A percentile compares a stretch with the other conserved stretches of the same genome.
These are phyloP conservation scores for Fusarium nurragi DNA, from an alignment of 2,329 filamentous ascomycete genomes.

Conservation along the genomic window DNA sequence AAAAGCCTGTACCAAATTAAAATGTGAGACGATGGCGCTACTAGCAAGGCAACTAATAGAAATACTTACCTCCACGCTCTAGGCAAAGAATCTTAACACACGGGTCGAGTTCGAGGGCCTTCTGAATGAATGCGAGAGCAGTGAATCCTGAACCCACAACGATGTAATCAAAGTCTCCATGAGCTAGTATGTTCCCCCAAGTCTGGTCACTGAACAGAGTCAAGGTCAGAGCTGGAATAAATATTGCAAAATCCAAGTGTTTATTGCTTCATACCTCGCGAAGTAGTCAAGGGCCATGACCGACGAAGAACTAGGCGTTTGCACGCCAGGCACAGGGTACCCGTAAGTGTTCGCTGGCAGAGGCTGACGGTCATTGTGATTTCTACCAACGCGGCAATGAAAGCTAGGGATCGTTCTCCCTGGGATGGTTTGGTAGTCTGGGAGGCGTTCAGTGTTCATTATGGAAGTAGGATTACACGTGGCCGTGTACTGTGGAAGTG, in stretches of 20 bases:
- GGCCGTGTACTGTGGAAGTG: not conserved
- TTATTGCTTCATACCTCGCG: not conserved
- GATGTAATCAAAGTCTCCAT: conserved; percentile 1
- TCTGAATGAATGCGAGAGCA: not conserved
- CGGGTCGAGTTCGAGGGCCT: not conserved
- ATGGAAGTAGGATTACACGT: not conserved
- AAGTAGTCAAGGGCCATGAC: conserved; percentile 3
- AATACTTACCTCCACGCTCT: not conserved
- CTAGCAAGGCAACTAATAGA: not conserved
- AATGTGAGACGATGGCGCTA: not conserved
- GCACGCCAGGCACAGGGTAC: not conserved
- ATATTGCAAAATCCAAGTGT: not conserved
- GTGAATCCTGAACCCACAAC: not conserved
- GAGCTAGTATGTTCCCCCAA: not conserved
- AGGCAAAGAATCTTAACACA: not conserved
- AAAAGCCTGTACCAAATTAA: not conserved
- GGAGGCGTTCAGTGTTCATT: not conserved
- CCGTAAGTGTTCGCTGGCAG: not conserved
- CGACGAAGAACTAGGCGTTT: not conserved
- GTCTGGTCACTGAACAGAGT: not conserved
- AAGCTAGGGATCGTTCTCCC: not conserved
- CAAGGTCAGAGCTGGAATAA: not conserved
- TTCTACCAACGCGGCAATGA: not conserved
- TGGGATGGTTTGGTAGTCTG: not conserved
- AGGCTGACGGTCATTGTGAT: not conserved